Base-by-base conservation (phyloP, 2,329 filamentous ascomycete genomes). In the Fusarium sp. region DNA sequence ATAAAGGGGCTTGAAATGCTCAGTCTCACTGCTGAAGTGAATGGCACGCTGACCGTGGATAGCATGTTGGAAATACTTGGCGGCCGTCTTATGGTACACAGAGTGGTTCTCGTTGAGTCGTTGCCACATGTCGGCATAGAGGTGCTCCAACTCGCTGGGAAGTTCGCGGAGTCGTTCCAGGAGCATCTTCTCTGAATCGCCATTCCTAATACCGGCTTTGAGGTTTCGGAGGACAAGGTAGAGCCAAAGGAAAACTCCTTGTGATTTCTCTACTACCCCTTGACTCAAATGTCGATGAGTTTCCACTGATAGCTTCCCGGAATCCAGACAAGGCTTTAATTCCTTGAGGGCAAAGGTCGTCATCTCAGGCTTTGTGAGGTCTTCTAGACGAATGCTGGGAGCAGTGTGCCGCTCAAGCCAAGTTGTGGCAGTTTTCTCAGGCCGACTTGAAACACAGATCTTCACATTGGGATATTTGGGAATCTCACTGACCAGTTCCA, bases 111-210 rank as follows among this genome's bases (percentile, higher is more conserved):
- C 36, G 3, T 66, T 66, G 0, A 61, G 2, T 1, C 65, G 48
- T 4, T 60, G 5, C 67, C 67, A 69, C 58, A 69, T 59, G 3
- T 51, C 49, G 5, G 12, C 2, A 17, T 69, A 68, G 1, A 69
- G 14, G 4, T 44, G 11, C 14, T 55, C 17, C 2, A 69, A 42
- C 1, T 63, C 67, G 4, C 14, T 10, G 0, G 57, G 65, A 0
- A 68, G 34, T 3, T 12, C 34, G 0, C 42, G 0, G 0, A 68
- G n/a, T 0, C 65, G 42, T 10, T 1, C 2, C 2, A 32, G 15
- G 7, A 68, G 43, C 14, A 40, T 28, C 0, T 48, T 6, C 2
- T 46, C 19, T 0, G 47, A 17, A 10, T 69, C 65, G 0, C 2
- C 0, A 3, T 66, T 55, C 4, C 23, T 15, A 1, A 67, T 44